phyloP scores from a whole-genome alignment of 176 grass and related monocot genomes.

The Musa beccarii region DNA sequence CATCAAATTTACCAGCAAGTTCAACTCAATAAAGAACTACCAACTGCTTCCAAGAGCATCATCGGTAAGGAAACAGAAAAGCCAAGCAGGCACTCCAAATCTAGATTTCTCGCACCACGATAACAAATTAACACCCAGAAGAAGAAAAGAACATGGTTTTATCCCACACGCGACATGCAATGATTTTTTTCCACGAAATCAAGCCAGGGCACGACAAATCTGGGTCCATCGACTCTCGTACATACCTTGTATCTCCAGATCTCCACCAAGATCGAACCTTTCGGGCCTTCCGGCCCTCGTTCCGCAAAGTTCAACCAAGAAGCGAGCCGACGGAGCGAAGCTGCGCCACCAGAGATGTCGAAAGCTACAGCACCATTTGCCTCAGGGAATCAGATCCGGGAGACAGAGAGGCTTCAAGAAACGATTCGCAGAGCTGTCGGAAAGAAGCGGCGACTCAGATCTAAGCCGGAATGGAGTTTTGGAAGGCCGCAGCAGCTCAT shows the following conservation, averaged over 20 bases:
- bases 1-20: not conserved
- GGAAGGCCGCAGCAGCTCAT: not conserved
- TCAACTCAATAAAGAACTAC: not conserved
- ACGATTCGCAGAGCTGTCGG: not conserved
- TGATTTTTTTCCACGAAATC: not conserved
- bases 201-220: not conserved
- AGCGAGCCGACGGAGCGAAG: not conserved
- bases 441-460: not conserved
- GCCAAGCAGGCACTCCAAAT: not conserved
- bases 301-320: not conserved
- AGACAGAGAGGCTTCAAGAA: not conserved
- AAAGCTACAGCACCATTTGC: not conserved
- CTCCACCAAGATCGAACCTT: slow-evolving; percentile 2
- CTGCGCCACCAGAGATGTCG: not conserved
- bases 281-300: not conserved
- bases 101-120: not conserved
- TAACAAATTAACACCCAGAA: not conserved
- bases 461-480: not conserved
- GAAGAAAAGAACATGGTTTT: not conserved
- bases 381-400: not conserved
- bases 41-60: not conserved
- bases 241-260: slow-evolving; percentile 5
- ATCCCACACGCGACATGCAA: not conserved
- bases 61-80: not conserved
- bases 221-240: not conserved